Percentiles rank a stretch among this genome's conserved stretches.
Conservation (phyloP, 192 early-diverging fungal genomes). For the Mortierella alpina region DNA sequence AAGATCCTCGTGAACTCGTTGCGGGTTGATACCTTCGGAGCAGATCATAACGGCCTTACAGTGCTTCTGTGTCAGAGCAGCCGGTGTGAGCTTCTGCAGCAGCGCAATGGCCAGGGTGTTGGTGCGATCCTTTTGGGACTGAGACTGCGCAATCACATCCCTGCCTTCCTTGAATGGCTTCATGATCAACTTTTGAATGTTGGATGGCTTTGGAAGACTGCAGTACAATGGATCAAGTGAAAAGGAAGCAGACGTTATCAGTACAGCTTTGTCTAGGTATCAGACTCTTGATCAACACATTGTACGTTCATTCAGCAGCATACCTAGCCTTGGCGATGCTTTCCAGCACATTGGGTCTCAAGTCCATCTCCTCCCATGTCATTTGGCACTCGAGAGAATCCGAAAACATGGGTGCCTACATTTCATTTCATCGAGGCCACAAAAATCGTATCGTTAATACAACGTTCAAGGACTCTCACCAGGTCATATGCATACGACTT, state of each 20-base stretch:
- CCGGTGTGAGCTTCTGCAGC: constrained; percentile 24
- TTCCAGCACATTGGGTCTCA: constrained; percentile 24
- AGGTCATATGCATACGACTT: no score
- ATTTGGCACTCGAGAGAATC: constrained; percentile 42
- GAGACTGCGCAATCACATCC: constrained; percentile 48
- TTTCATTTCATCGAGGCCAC: background rate
- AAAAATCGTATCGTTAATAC: background rate
- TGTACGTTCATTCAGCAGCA: background rate
- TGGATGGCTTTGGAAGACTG: constrained; percentile 33
- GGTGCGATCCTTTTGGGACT: constrained; percentile 50
- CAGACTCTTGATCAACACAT: background rate
- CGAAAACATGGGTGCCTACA: constrained; percentile 23
- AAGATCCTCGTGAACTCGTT: constrained; percentile 39
- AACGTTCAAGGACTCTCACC: no score
- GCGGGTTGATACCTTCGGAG: constrained; percentile 37
- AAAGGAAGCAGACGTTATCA: no score
- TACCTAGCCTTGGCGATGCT: constrained; percentile 41
- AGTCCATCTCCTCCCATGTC: constrained; percentile 39
- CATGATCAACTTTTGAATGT: constrained; percentile 50
- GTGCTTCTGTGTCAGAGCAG: constrained; percentile 18
- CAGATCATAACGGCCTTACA: constrained; percentile 46
- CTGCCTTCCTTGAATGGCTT: constrained; percentile 30
- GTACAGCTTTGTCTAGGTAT: background rate
- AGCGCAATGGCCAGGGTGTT: constrained; percentile 40
- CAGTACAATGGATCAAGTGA: background rate